Percentiles rank a stretch among this genome's conserved stretches.
phyloP scores from a whole-genome alignment of 139 green algal genomes.

The Zygnema cylindricum region DNA sequence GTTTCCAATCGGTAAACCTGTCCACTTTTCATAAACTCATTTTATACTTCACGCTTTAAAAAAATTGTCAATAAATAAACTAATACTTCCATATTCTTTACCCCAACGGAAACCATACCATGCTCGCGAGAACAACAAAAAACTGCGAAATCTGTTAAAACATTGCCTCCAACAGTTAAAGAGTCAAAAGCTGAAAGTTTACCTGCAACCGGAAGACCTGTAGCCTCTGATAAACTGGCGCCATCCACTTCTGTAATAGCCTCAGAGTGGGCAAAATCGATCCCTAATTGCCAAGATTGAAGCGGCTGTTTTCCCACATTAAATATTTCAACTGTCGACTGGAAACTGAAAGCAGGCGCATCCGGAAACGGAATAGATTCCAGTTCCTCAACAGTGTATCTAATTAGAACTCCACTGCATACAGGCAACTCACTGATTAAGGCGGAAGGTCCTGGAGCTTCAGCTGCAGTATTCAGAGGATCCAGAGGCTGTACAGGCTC shows the following conservation, averaged over 20 bases:
- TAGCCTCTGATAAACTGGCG: neutral
- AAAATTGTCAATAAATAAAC: no score
- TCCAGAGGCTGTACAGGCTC: neutral
- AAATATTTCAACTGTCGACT: constrained; percentile 3
- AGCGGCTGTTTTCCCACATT: constrained; percentile 16
- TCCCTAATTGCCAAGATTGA: constrained; percentile 1
- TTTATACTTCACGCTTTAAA: no score
- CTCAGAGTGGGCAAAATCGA: constrained; percentile 22
- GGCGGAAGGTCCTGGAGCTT: neutral
- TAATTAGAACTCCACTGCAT: constrained; percentile 12
- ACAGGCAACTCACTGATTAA: neutral
- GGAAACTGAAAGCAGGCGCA: constrained; percentile 23
- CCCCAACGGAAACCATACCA: no score
- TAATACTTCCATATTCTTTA: no score
- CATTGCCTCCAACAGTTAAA: no score
- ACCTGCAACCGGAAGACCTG: constrained; percentile 17
- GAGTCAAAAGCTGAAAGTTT: no score
- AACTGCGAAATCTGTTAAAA: no score
- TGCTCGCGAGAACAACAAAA: no score
- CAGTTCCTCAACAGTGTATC: constrained; percentile 3
- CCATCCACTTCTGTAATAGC: constrained; percentile 6
- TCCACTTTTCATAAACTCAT: no score
- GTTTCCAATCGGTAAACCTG: no score
- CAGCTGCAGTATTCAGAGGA: neutral
- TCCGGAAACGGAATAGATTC: neutral